Base-by-base conservation (phyloP, 371 early-diverging fungal species). In the Mucor mucedo region DNA sequence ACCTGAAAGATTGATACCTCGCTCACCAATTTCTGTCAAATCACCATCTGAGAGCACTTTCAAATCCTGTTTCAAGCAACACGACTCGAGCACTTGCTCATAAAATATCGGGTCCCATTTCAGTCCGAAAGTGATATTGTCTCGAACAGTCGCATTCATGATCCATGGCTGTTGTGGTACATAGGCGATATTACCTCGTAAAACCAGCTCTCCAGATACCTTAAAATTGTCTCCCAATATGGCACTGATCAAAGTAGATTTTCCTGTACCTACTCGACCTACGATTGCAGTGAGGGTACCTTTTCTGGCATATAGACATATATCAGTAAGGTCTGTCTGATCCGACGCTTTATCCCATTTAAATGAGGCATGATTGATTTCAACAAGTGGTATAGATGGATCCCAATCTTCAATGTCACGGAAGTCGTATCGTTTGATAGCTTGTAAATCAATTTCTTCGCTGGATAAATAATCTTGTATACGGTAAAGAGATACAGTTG, bases 81-180 rank as follows among this genome's bases (percentile, higher is more conserved):
- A 82, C 0, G 78, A 80, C 40, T 76, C 78, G 30, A 82, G 44
- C 3, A 78, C 79, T 5, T 63, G 85, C n/a, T 92, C 82, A 66
- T 98, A 99, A 50, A 88, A 93, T 10, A 71, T 77, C 21, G 81
- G 82, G 56, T 97, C 93, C 69, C 80, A 93, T 0, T 82, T 77
- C 65, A 83, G 80, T 9, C 98, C 98, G 86, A 99, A 98, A 11
- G 93, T 66, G 70, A 98, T 93, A 71, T 98, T 98, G 52, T 94
- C 94, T n/a, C 93, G 84, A 6, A 99, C 58, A 0, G 95, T 91
- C 28, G 90, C 90, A 66, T 95, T 96, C 91, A 93, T 91, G 40
- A 99, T 91, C 97, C 96, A 98, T 11, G 99, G 88, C 57, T 86
- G 87, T 71, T 98, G 97, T 7, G 95, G 87, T 1, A 92, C 95